These are phyloP conservation scores for Leishmania martiniquensis DNA, from an alignment of 208 protist genomes.

Conservation along the genomic window DNA sequence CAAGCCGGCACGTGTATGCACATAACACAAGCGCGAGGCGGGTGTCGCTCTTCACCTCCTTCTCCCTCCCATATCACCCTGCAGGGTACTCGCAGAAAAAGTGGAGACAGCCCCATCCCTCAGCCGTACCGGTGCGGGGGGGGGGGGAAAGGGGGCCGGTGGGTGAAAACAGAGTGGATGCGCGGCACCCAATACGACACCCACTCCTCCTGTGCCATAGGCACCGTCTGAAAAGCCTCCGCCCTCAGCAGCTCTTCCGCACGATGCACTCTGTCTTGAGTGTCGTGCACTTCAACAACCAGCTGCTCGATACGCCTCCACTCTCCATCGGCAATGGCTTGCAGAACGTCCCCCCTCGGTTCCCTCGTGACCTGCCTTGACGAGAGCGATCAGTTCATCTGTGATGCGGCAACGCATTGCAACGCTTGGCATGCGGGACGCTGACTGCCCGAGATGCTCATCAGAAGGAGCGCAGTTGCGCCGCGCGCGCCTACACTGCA, in stretches of 20 bases:
- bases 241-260: slow-evolving; percentile 27
- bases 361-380: slow-evolving; percentile 60
- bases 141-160: too few relatives aligned
- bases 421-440: background rate
- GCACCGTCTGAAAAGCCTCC: slow-evolving; percentile 31
- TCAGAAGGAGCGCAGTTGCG: slow-evolving; percentile 21
- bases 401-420: slow-evolving; percentile 7
- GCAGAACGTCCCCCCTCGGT: slow-evolving; percentile 47
- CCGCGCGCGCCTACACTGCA: slow-evolving; percentile 13
- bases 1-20: too few relatives aligned
- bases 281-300: slow-evolving; percentile 53
- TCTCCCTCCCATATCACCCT: too few relatives aligned
- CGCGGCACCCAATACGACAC: slow-evolving; percentile 30
- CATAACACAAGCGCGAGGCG: background rate
- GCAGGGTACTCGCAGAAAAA: background rate
- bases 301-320: slow-evolving; percentile 44
- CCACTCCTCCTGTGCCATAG: slow-evolving; percentile 31
- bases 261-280: slow-evolving; percentile 25
- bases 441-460: slow-evolving; percentile 20
- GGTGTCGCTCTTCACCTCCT: background rate
- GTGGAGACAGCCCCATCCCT: background rate
- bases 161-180: slow-evolving; percentile 35
- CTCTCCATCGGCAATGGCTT: slow-evolving; percentile 27
- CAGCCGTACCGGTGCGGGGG: background rate
- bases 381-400: slow-evolving; percentile 30